Base-by-base conservation (phyloP, 441 rosid genomes). In the Lepidium campestre region DNA sequence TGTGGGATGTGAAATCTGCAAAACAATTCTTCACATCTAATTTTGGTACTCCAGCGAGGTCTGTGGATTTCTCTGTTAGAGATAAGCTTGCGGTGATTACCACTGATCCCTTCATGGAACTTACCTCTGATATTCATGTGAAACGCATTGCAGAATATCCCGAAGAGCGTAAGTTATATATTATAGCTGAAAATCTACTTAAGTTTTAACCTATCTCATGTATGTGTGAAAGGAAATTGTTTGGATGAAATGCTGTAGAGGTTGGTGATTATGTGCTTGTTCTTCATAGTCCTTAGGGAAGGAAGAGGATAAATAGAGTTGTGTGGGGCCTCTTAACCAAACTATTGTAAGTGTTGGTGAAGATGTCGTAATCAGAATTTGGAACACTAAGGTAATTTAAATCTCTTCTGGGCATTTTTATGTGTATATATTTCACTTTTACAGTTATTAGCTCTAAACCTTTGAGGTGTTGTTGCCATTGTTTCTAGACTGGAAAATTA, bases 291-390 rank as follows among this genome's bases (percentile, higher is more conserved):
- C 89, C 87, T n/a, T 88, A 86, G 36, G 93, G 95, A 29, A 71
- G 36, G 18, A 71, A 62, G 75, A 86, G 97, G 82, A 89, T 91
- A 13, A 89, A 85, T 41, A 81, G 96, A 76, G 97, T 96, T 54
- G 86, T 91, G 56, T 93, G 99, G 99, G 99, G 20, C 95, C 96
- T 1, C 68, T 93, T 42, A 87, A 93, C 80, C 73, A 54, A 67
- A 91, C 96, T 57, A 85, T 91, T 44, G 86, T 93, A 22, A 93
- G 96, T 72, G 85, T 73, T 37, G 98, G 98, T 65, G 98, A 93
- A 81, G 98, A 93, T 75, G 62, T 91, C 22, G 48, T 83, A 3
- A 23, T 91, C 74, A 93, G 98, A 15, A 73, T 89, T 57, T 93
- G 97, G 97, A 96, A 93, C 84, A 47, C 91, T 29, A 95, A 91